phyloP scores from a whole-genome alignment of 768 basidiomycete genomes.

The Zangia roseola region DNA sequence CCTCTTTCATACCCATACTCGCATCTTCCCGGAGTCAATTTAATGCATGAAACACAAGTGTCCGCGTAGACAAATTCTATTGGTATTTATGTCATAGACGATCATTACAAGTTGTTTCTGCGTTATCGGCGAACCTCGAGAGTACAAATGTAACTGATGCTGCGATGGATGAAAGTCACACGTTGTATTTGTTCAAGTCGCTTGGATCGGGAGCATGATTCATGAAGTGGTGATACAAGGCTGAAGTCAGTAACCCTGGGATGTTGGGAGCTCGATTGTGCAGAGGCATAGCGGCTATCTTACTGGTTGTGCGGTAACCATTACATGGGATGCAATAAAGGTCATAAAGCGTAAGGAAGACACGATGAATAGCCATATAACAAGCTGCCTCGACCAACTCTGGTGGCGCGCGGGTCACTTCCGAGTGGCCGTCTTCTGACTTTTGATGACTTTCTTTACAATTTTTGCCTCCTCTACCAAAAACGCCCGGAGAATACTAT shows the following conservation, averaged over 20 bases:
- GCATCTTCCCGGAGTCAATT: conserved; percentile 2
- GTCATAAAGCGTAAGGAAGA: conserved; percentile 12
- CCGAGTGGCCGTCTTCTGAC: conserved; percentile 43
- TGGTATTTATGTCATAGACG: conserved; percentile 22
- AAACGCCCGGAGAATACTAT: conserved; percentile 96
- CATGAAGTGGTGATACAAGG: no score
- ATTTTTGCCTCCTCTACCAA: conserved; percentile 99
- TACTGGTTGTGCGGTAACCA: conserved; percentile 8
- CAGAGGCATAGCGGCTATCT: conserved; percentile 8
- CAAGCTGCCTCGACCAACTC: background rate
- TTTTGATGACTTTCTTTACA: conserved; percentile 99
- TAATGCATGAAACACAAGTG: conserved; percentile 14
- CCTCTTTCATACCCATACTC: conserved; percentile 14
- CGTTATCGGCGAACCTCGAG: no score
- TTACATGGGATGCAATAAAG: conserved; percentile 24
- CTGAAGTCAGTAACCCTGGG: no score
- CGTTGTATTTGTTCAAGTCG: no score
- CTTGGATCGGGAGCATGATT: no score
- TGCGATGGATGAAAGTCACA: no score
- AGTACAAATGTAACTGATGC: no score
- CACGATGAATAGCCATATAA: conserved; percentile 12
- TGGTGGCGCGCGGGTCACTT: conserved; percentile 21
- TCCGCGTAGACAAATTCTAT: conserved; percentile 16
- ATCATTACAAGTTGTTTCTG: conserved; percentile 6
- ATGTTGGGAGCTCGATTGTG: no score